These are phyloP conservation scores for Fragaria iinumae DNA, from an alignment of 306 rosid species.

Conservation along the genomic window DNA sequence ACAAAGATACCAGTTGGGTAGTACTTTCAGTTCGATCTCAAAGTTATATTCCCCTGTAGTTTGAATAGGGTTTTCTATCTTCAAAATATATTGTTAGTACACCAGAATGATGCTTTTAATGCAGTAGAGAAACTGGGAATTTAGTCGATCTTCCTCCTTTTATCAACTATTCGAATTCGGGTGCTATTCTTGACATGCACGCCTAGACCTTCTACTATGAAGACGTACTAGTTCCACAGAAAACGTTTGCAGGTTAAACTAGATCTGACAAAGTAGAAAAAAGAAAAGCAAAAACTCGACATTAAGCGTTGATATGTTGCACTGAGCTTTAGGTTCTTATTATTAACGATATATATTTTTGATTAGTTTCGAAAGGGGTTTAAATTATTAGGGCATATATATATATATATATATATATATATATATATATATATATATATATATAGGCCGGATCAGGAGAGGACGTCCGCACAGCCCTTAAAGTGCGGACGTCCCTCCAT, in stretches of 20 bases:
- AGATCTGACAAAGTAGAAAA: not conserved
- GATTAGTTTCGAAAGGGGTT: too few species aligned
- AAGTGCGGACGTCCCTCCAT: too few species aligned
- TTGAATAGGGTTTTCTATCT: not conserved
- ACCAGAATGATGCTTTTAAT: slow-evolving; percentile 28
- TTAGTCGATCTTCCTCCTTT: slow-evolving; percentile 10
- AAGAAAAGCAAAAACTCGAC: not conserved
- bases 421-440: too few species aligned
- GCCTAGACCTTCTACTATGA: slow-evolving; percentile 9
- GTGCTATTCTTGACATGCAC: slow-evolving; percentile 47
- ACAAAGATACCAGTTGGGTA: not conserved
- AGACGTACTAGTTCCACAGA: not conserved
- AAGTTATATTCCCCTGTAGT: not conserved
- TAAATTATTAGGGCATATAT: too few species aligned
- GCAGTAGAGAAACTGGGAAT: slow-evolving; percentile 19
- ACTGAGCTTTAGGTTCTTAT: too few species aligned
- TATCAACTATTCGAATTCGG: not conserved
- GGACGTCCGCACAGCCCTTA: too few species aligned
- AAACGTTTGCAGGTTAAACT: not conserved
- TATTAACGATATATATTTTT: too few species aligned
- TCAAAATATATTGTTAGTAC: not conserved
- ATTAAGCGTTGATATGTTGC: not conserved
- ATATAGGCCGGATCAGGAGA: too few species aligned
- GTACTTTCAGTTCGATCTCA: not conserved
- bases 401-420: too few species aligned